Percentiles rank a stretch among this genome's conserved stretches.
Conservation (phyloP, 768 basidiomycete genomes). For the Panellus pusillus region DNA sequence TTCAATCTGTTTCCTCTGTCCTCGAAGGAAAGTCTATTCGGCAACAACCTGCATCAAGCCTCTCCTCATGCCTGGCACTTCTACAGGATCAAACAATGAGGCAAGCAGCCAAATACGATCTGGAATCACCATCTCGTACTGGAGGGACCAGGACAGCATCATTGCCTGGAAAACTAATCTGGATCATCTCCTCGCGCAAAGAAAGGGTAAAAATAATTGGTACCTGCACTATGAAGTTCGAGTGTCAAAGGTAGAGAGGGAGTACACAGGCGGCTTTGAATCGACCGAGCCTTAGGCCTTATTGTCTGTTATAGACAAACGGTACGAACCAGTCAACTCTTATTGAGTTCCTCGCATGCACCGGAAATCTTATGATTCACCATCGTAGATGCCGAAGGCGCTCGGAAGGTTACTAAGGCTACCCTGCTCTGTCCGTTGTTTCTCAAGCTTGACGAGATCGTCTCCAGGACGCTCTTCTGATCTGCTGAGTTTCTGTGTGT, state of each 20-base stretch:
- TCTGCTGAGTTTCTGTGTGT: too few species aligned
- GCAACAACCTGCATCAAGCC: not conserved
- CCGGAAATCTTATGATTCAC: too few species aligned
- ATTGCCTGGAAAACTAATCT: conserved; percentile 15
- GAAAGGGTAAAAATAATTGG: conserved; percentile 15
- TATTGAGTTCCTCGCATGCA: not conserved
- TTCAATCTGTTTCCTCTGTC: conserved; percentile 5
- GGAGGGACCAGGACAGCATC: conserved; percentile 18
- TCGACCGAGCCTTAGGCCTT: not conserved
- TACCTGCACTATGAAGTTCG: conserved; percentile 15
- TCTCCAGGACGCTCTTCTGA: too few species aligned
- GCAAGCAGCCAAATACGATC: conserved; percentile 1
- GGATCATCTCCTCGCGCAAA: conserved; percentile 18
- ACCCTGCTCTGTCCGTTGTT: too few species aligned
- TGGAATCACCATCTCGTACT: conserved; percentile 19
- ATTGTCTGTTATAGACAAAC: too few species aligned
- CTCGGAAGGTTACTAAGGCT: too few species aligned
- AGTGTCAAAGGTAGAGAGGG: conserved; percentile 17
- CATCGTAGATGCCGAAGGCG: too few species aligned
- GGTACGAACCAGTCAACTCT: not conserved
- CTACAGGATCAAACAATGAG: not conserved
- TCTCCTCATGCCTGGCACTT: not conserved
- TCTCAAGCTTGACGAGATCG: too few species aligned
- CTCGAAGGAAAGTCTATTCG: not conserved
- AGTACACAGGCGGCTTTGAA: conserved; percentile 1